Conservation (phyloP, 306 rosid species). For the Crotalaria pallida region DNA sequence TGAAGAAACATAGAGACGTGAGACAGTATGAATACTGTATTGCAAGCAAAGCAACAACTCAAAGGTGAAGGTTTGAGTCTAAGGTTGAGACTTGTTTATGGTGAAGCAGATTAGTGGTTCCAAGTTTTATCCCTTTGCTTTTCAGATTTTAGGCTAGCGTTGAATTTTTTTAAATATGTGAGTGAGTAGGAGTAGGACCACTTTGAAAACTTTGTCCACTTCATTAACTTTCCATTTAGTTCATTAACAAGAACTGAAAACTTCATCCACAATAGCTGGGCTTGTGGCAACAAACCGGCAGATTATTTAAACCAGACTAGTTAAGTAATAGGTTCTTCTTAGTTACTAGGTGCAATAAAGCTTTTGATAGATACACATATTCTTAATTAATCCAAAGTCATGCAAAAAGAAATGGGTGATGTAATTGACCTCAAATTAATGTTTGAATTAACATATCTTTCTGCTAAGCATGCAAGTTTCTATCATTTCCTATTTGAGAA, state of each 20-base stretch:
- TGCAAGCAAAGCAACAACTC: conserved; percentile 72
- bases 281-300: neutral
- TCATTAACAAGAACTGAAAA: neutral
- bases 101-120: neutral
- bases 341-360: too few relatives aligned
- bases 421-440: neutral
- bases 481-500: neutral
- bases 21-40: conserved; percentile 36
- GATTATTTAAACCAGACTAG: neutral
- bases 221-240: neutral
- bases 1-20: conserved; percentile 20
- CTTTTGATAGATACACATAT: neutral
- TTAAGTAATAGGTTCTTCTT: neutral
- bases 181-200: conserved; percentile 4
- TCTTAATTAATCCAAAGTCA: neutral
- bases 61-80: conserved; percentile 2
- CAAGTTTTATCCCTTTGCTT: conserved; percentile 13
- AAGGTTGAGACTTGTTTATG: neutral
- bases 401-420: neutral
- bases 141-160: neutral
- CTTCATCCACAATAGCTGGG: neutral
- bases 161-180: neutral
- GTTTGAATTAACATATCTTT: neutral
- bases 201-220: neutral
- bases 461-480: neutral